Evolutionary conservation across 148 eudicot genomes (phyloP).

Genomic region (Persicaria maculosa): DNA sequence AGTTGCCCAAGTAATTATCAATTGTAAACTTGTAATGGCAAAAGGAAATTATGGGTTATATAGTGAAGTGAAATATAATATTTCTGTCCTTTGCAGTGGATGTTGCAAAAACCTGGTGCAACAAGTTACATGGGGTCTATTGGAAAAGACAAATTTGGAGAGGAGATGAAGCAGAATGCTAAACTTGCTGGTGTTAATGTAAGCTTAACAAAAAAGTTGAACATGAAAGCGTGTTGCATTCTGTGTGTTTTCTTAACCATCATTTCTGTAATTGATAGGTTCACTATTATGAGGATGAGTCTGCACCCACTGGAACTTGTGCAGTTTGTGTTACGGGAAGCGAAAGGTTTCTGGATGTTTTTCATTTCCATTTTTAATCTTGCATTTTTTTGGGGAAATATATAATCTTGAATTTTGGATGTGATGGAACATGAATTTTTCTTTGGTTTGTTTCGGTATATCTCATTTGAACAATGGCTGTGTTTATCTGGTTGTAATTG

Average conservation of each 20-base stretch:
- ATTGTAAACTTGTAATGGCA: background rate
- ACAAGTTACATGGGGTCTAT: constrained; percentile 87
- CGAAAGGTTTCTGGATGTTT: constrained; percentile 61
- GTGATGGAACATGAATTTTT: background rate
- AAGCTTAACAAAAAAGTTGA: constrained; percentile 3
- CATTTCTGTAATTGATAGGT: constrained; percentile 32
- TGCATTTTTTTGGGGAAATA: too few species aligned
- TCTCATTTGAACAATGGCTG: background rate
- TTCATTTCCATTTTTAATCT: background rate
- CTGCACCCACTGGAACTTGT: constrained; percentile 91
- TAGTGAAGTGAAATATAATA: background rate
- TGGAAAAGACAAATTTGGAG: constrained; percentile 97
- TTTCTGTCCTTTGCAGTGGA: constrained; percentile 54
- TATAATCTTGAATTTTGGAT: too few species aligned
- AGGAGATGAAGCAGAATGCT: constrained; percentile 81
- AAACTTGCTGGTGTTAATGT: constrained; percentile 79
- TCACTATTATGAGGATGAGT: constrained; percentile 81
- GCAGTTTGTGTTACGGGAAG: constrained; percentile 88
- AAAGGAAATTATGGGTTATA: background rate
- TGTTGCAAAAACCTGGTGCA: constrained; percentile 89
- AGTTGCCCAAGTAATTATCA: constrained; percentile 72
- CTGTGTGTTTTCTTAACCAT: background rate
- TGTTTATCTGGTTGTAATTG: background rate
- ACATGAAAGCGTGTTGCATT: background rate
- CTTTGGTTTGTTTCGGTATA: background rate